Evolutionary conservation across 2,329 filamentous ascomycete genomes (phyloP), one percentile per base, ranked within the genome.

Genomic region (Colletotrichum sp.): DNA sequence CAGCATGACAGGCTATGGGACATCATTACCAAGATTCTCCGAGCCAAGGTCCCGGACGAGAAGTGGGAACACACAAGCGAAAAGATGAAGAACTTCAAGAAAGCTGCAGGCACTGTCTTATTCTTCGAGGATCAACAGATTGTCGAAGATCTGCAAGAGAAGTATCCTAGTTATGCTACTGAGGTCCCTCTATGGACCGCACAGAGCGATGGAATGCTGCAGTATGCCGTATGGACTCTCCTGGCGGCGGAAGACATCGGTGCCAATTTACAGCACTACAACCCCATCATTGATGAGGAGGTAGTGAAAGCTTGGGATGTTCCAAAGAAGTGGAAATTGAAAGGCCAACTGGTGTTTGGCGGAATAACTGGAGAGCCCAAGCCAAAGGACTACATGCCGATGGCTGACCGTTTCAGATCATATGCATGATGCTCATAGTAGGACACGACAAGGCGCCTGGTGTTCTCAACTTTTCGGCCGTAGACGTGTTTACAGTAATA

Each of bases 211-310:
- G 96, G 91, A 84, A 98, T 98, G 92, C 91, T 95, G 82, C 94
- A 98, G 88, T 94, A 91, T 86, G 88, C 92, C 78, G 83, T 95
- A 78, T 98, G 96, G 96, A 93, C 93, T 19, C 94, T 93, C 5
- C 91, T 98, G 71, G 94, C 96, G 86, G 90, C 93, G 76, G 95
- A 97, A 83, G 95, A 96, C 34, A 91, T 98, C 72, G 95, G 95
- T 79, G 94, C 93, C 83, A 98, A 96, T 89, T 90, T 98, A 68
- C 96, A 98, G 90, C 96, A 98, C 88, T 98, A 98, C 90, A 97
- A 95, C 90, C 95, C 95, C 22, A 85, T 98, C 71, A 91, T 98
- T 79, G 94, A 98, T 86, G 88, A 90, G 78, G 91, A 93, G 87
- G 93, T 96, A 68, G 86, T 89, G 59, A 87, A 85, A 77, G 87